Conservation (phyloP, 2,329 filamentous ascomycete genomes). For the Raffaelea albimanens region DNA sequence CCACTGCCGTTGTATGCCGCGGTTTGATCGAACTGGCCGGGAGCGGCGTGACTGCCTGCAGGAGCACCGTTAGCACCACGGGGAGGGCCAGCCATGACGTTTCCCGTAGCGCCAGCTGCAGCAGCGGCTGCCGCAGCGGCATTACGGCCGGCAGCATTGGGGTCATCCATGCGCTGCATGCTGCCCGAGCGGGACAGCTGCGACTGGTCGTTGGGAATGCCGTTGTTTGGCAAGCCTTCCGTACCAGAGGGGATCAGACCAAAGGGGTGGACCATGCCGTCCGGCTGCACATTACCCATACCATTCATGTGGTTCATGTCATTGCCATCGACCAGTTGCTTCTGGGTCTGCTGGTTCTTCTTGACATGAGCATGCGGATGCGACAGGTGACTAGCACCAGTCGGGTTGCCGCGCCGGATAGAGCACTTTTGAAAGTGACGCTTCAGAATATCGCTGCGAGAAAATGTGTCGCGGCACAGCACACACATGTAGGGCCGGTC, state of each 20-base stretch:
- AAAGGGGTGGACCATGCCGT: constrained; percentile 41
- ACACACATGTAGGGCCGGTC: constrained; percentile 98
- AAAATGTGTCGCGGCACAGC: constrained; percentile 95
- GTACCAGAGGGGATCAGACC: constrained; percentile 34
- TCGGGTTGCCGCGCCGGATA: constrained; percentile 89
- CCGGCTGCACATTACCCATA: constrained; percentile 47
- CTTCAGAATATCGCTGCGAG: constrained; percentile 94
- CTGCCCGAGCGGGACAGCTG: constrained; percentile 54
- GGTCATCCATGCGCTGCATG: constrained; percentile 42
- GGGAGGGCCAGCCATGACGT: constrained; percentile 7
- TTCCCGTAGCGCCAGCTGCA: constrained; percentile 3
- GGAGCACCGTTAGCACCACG: constrained; percentile 9
- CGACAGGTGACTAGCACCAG: constrained; percentile 86
- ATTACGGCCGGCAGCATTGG: constrained; percentile 38
- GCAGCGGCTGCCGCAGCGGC: constrained; percentile 27
- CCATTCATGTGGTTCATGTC: constrained; percentile 53
- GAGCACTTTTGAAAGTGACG: constrained; percentile 99
- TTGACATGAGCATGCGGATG: constrained; percentile 85
- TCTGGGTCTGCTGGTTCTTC: constrained; percentile 54
- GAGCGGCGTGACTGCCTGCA: constrained; percentile 3
- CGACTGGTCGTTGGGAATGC: constrained; percentile 49
- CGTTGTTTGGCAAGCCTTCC: constrained; percentile 45
- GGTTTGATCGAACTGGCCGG: constrained; percentile 32
- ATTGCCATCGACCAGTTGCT: constrained; percentile 39
- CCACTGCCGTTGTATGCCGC: constrained; percentile 43